A percentile compares a stretch with the other conserved stretches of the same genome.
These are phyloP conservation scores for Cladosporium sp. DNA, from an alignment of 2,329 filamentous ascomycete genomes.

Conservation along the genomic window DNA sequence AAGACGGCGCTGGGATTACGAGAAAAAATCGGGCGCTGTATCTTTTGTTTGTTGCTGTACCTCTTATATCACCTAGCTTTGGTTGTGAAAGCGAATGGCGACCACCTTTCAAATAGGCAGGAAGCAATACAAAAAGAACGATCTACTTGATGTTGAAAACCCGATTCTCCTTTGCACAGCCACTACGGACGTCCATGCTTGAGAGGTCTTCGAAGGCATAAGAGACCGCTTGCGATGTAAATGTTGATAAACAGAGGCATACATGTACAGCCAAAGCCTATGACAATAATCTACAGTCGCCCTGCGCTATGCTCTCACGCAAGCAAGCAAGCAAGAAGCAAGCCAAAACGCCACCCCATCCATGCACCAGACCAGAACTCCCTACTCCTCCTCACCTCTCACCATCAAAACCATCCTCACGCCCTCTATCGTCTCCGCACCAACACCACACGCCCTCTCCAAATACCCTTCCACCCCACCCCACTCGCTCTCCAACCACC, in stretches of 20 bases:
- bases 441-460: slow-evolving; percentile 55
- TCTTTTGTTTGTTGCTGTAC: slow-evolving; percentile 13
- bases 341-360: not conserved
- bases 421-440: slow-evolving; percentile 34
- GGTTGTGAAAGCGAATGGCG: slow-evolving; percentile 5
- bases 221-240: not conserved
- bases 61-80: not conserved
- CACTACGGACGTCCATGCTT: not conserved
- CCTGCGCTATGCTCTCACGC: not conserved
- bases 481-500: slow-evolving; percentile 61
- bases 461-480: slow-evolving; percentile 69
- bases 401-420: slow-evolving; percentile 36
- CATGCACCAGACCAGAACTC: not conserved
- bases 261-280: not conserved
- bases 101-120: not conserved
- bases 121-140: slow-evolving; percentile 3
- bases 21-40: slow-evolving; percentile 4
- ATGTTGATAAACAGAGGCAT: not conserved
- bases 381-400: not conserved
- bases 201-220: not conserved
- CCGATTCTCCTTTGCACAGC: too few species aligned
- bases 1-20: slow-evolving; percentile 9
- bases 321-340: not conserved
- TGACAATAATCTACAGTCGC: not conserved
- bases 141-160: not conserved